phyloP scores from a whole-genome alignment of 495 filamentous ascomycete species.

The Margaritispora aquatica region DNA sequence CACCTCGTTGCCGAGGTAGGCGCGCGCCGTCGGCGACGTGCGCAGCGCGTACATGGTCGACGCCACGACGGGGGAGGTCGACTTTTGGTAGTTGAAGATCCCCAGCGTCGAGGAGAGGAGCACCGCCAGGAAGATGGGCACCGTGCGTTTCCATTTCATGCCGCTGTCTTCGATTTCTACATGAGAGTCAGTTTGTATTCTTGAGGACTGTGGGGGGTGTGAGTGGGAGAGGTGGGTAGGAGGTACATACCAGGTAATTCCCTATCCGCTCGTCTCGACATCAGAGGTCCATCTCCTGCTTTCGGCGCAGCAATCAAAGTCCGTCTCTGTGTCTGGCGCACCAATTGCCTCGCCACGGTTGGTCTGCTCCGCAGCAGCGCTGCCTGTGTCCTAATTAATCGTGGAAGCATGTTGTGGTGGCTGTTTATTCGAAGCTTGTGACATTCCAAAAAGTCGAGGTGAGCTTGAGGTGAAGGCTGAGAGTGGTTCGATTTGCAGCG shows the following conservation, averaged over 20 bases:
- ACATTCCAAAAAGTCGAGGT: too few relatives aligned
- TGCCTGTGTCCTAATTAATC: slow-evolving; percentile 17
- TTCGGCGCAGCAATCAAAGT: slow-evolving; percentile 35
- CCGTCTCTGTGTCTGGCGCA: slow-evolving; percentile 1
- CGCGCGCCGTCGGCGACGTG: slow-evolving; percentile 65
- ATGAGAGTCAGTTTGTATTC: not conserved
- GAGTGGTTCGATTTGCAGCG: not conserved
- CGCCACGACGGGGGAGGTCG: slow-evolving; percentile 71
- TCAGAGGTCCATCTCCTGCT: slow-evolving; percentile 59
- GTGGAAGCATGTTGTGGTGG: slow-evolving; percentile 21
- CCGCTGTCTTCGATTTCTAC: slow-evolving; percentile 19
- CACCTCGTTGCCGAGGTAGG: slow-evolving; percentile 81
- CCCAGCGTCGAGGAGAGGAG: slow-evolving; percentile 63
- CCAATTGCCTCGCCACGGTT: not conserved
- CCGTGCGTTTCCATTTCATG: slow-evolving; percentile 37
- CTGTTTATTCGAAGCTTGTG: too few relatives aligned
- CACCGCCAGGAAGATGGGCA: slow-evolving; percentile 49
- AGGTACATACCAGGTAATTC: slow-evolving; percentile 57
- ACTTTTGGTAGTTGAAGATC: slow-evolving; percentile 99
- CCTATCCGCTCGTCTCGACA: slow-evolving; percentile 74
- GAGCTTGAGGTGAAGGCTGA: not conserved
- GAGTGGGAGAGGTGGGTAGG: not conserved
- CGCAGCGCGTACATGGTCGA: slow-evolving; percentile 88
- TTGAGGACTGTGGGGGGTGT: not conserved
- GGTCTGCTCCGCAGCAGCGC: slow-evolving; percentile 7